Percentiles rank a stretch among this genome's conserved stretches.
Evolutionary conservation across 2,329 filamentous ascomycete genomes (phyloP).

Genomic region (Ophiosphaerella korrae): DNA sequence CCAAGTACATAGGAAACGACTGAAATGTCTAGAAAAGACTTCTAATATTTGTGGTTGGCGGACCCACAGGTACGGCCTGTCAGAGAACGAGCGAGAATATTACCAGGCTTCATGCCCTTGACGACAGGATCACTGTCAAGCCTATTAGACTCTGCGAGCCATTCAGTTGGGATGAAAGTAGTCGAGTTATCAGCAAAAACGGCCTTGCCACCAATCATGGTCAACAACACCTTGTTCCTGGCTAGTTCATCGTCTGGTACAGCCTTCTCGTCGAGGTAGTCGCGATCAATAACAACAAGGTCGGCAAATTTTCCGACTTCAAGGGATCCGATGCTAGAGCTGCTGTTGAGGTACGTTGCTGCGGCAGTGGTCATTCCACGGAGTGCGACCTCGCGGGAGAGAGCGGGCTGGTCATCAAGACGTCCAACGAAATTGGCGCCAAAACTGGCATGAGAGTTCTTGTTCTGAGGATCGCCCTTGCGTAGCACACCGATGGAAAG

Average conservation of each 20-base stretch:
- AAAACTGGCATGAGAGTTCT: constrained; percentile 3
- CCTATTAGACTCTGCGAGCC: constrained; percentile 3
- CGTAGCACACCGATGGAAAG: constrained; percentile 3
- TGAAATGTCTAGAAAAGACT: not conserved
- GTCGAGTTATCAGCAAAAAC: constrained; percentile 3
- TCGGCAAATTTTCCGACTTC: constrained; percentile 6
- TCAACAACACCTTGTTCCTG: constrained; percentile 3
- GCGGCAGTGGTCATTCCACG: constrained; percentile 3
- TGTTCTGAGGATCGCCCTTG: constrained; percentile 4
- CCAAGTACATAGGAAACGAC: no score
- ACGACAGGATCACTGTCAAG: constrained; percentile 2
- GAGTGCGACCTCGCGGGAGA: constrained; percentile 4
- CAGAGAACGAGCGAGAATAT: constrained; percentile 3
- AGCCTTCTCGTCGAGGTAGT: constrained; percentile 2
- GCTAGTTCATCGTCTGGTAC: constrained; percentile 2
- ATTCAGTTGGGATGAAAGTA: constrained; percentile 3
- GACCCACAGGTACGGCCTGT: constrained; percentile 5
- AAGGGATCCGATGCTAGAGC: constrained; percentile 3
- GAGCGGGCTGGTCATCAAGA: constrained; percentile 1
- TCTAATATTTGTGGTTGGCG: constrained; percentile 1
- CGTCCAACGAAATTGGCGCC: constrained; percentile 3
- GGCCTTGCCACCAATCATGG: constrained; percentile 6
- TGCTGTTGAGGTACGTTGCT: constrained; percentile 3
- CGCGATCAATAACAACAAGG: constrained; percentile 1
- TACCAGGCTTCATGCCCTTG: constrained; percentile 4